Conservation (phyloP, 2,329 filamentous ascomycete genomes). For the Didymella segeticola region DNA sequence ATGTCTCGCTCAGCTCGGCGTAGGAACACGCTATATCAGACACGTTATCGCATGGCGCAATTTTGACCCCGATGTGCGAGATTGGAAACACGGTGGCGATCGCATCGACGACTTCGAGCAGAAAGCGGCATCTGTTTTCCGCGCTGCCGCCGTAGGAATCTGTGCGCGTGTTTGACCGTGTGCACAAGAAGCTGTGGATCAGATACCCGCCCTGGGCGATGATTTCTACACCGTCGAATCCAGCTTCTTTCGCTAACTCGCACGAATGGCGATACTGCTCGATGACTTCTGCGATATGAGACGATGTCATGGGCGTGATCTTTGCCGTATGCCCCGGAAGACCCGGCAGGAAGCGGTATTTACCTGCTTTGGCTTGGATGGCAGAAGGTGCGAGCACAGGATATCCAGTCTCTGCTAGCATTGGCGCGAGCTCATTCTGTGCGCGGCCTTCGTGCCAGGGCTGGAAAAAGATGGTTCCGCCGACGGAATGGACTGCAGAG, state of each 20-base stretch:
- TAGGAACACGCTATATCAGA: slow-evolving; percentile 11
- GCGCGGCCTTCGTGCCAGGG: slow-evolving; percentile 32
- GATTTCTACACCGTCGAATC: slow-evolving; percentile 22
- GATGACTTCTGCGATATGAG: slow-evolving; percentile 3
- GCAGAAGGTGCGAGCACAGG: slow-evolving; percentile 28
- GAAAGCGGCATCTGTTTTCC: slow-evolving; percentile 41
- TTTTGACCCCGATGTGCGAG: slow-evolving; percentile 31
- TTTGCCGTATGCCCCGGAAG: slow-evolving; percentile 11
- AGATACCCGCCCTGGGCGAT: slow-evolving; percentile 25
- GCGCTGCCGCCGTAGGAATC: slow-evolving; percentile 43
- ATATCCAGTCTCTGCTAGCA: slow-evolving; percentile 21
- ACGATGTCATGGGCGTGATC: slow-evolving; percentile 5
- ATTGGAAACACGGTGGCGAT: slow-evolving; percentile 32
- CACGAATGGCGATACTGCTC: slow-evolving; percentile 12
- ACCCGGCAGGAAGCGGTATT: slow-evolving; percentile 24
- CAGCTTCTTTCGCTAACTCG: slow-evolving; percentile 4
- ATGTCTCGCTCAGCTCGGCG: slow-evolving; percentile 13
- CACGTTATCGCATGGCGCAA: slow-evolving; percentile 35
- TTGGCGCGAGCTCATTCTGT: slow-evolving; percentile 32
- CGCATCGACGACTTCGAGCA: slow-evolving; percentile 40
- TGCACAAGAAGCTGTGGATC: slow-evolving; percentile 21
- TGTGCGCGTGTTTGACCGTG: slow-evolving; percentile 34
- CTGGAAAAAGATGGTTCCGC: slow-evolving; percentile 31
- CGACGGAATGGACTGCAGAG: slow-evolving; percentile 27
- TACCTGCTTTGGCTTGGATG: slow-evolving; percentile 22